Evolutionary conservation across 1,284 basidiomycete genomes (phyloP).

Genomic region (Hemileia vastatrix): DNA sequence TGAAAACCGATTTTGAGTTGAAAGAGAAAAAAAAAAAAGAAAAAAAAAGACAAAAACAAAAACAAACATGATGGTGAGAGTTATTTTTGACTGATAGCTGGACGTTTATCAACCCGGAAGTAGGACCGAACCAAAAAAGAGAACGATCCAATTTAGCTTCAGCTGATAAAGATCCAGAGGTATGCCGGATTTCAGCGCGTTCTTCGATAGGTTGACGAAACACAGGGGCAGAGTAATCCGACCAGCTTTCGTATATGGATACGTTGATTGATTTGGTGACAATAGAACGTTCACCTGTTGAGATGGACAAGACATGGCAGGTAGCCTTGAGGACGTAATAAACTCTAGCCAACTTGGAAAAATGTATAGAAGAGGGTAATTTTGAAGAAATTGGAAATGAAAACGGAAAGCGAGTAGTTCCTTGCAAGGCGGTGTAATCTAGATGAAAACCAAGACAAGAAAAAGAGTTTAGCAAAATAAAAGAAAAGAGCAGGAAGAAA

Average conservation of each 20-base stretch:
- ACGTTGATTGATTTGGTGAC: conserved; percentile 23
- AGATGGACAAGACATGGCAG: conserved; percentile 23
- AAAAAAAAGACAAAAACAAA: too few species aligned
- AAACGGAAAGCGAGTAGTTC: conserved; percentile 38
- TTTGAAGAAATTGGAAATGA: conserved; percentile 30
- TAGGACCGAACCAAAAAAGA: background rate
- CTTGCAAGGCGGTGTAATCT: conserved; percentile 34
- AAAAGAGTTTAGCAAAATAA: background rate
- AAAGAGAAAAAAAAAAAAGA: too few species aligned
- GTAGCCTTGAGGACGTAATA: conserved; percentile 34
- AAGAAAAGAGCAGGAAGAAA: background rate
- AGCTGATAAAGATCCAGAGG: conserved; percentile 19
- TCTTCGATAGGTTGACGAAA: conserved; percentile 27
- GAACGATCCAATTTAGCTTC: conserved; percentile 15
- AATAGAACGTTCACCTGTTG: conserved; percentile 23
- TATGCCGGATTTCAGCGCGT: conserved; percentile 28
- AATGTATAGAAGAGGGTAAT: conserved; percentile 31
- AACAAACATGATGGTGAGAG: conserved; percentile 10
- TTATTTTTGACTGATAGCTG: conserved; percentile 21
- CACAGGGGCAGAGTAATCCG: conserved; percentile 9
- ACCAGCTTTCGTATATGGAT: conserved; percentile 24
- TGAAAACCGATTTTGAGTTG: too few species aligned
- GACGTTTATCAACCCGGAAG: conserved; percentile 11
- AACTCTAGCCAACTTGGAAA: conserved; percentile 31
- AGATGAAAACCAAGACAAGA: conserved; percentile 9